phyloP scores from a whole-genome alignment of 2,329 filamentous ascomycete species.

The Botryotinia globosa region DNA sequence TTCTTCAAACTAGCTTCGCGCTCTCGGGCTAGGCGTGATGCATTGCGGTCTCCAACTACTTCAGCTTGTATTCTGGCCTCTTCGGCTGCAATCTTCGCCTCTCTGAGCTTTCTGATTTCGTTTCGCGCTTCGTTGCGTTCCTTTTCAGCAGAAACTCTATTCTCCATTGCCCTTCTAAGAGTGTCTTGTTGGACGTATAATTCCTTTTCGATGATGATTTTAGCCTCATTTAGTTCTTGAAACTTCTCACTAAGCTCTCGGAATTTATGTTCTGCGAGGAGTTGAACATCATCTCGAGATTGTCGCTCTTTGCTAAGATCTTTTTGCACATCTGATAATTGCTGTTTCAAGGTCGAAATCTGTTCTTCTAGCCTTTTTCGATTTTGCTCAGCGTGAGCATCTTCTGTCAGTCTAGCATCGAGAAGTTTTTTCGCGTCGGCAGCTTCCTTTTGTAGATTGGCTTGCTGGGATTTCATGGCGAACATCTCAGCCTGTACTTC shows the following conservation, averaged over 20 bases:
- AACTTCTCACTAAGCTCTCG: slow-evolving; percentile 80
- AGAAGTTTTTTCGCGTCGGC: slow-evolving; percentile 83
- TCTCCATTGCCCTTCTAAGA: slow-evolving; percentile 79
- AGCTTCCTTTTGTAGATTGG: slow-evolving; percentile 82
- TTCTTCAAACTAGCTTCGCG: slow-evolving; percentile 72
- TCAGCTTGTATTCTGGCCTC: slow-evolving; percentile 83
- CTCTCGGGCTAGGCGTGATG: slow-evolving; percentile 75
- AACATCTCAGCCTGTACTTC: slow-evolving; percentile 86
- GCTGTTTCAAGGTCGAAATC: slow-evolving; percentile 79
- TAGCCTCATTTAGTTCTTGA: slow-evolving; percentile 83
- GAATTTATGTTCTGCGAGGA: slow-evolving; percentile 86
- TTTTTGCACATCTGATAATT: slow-evolving; percentile 80
- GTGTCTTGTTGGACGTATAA: slow-evolving; percentile 94
- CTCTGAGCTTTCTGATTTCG: slow-evolving; percentile 78
- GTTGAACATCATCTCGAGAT: slow-evolving; percentile 88
- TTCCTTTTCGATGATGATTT: slow-evolving; percentile 97
- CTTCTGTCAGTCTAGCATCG: slow-evolving; percentile 84
- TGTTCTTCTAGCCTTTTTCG: slow-evolving; percentile 82
- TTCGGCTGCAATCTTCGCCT: slow-evolving; percentile 81
- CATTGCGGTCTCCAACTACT: slow-evolving; percentile 72
- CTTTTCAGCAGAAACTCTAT: slow-evolving; percentile 73
- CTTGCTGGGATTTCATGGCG: slow-evolving; percentile 79
- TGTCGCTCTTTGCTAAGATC: slow-evolving; percentile 89
- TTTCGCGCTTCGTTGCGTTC: slow-evolving; percentile 86
- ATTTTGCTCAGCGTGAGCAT: slow-evolving; percentile 78